Evolutionary conservation across 2,329 filamentous ascomycete genomes (phyloP), one percentile per base, ranked within the genome.

Genomic region (Lachnum nothofagi): DNA sequence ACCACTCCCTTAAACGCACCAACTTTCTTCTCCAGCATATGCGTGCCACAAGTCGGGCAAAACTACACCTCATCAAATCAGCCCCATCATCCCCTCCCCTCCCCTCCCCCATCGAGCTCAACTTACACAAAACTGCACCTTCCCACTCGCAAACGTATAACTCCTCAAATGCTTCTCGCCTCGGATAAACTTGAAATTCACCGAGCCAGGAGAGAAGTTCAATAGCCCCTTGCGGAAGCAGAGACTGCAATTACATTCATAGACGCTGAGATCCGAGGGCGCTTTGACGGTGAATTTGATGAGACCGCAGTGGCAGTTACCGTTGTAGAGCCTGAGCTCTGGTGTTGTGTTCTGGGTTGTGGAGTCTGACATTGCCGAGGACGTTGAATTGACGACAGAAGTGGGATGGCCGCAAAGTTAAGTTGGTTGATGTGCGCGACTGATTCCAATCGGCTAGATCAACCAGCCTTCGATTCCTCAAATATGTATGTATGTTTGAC

Each of bases 191-290:
- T 58, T 69, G 46, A 78, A 64, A 35, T 63, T 51, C 29, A 64
- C 59, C 2, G 54, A 58, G 0, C 56, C 53, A 3, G 66, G 48
- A 19, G 42, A 61, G 27, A 68, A 61, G 17, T 65, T 74, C 31
- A 74, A 60, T 37, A 72, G 72, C 14, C 66, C 72, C 60, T 75
- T 76, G 57, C 71, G 76, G 58, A 55, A 59, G 63, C 84, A 85
- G 55, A 85, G 78, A 67, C 80, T 85, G 68, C 85, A 88, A 65
- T 83, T 82, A 67, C 85, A 85, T 60, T 78, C 72, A 4, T 66
- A 62, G 5, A 72, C 74, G 4, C 71, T 65, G 58, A 77, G 79
- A 52, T 86, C 72, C 61, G 85, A 78, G 19, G 80, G 78, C 10
- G 81, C 39, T 2, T 68, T 63, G 46, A 70, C 59, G 59, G 76